These are phyloP conservation scores for Naematelia encephala DNA, from an alignment of 768 basidiomycete species.

Conservation along the genomic window DNA sequence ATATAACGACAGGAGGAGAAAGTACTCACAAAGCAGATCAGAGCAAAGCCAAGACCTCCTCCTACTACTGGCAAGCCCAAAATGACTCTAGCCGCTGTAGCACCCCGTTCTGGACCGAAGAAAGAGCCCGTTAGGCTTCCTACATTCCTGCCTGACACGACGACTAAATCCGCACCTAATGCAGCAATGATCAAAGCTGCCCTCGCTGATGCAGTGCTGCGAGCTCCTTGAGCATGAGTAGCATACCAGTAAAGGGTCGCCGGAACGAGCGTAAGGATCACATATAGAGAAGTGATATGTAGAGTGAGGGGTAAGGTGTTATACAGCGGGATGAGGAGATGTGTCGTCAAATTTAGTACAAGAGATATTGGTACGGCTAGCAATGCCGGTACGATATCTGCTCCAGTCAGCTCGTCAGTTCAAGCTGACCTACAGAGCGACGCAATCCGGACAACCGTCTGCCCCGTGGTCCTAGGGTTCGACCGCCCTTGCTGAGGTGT, in stretches of 20 bases:
- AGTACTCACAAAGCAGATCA: conserved; percentile 35
- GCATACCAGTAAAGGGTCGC: conserved; percentile 22
- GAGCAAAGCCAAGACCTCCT: conserved; percentile 20
- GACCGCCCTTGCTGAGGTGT: not conserved
- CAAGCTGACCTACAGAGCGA: not conserved
- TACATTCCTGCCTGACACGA: conserved; percentile 22
- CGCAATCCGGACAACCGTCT: not conserved
- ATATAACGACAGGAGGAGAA: not conserved
- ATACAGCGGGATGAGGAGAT: conserved; percentile 34
- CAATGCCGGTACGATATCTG: conserved; percentile 29
- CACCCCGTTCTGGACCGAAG: conserved; percentile 33
- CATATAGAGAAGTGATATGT: conserved; percentile 12
- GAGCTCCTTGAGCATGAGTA: conserved; percentile 2
- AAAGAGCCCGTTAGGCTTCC: conserved; percentile 17
- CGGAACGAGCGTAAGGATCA: conserved; percentile 12
- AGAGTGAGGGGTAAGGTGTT: conserved; percentile 35
- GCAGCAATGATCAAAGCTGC: conserved; percentile 28
- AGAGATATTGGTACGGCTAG: conserved; percentile 26
- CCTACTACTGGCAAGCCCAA: conserved; percentile 26
- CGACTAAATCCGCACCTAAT: conserved; percentile 27
- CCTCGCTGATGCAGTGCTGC: conserved; percentile 20
- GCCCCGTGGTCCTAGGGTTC: not conserved
- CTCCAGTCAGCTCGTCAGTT: not conserved
- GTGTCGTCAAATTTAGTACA: conserved; percentile 20
- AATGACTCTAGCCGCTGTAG: conserved; percentile 15